Evolutionary conservation across 495 filamentous ascomycete genomes (phyloP).

Genomic region (Tuber melanosporum): DNA sequence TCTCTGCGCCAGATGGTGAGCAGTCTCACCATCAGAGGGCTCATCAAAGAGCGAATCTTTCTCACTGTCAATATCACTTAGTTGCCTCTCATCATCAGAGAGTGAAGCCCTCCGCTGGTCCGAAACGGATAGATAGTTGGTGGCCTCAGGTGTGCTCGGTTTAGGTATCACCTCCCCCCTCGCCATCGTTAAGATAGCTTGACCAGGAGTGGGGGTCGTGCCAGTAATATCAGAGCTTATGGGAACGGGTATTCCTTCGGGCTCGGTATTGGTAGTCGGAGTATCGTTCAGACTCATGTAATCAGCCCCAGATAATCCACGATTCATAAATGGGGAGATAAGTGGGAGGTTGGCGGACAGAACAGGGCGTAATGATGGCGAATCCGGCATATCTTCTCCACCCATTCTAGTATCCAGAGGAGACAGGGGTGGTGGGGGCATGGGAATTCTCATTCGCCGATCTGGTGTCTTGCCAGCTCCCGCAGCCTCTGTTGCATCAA

Average conservation of each 20-base stretch:
- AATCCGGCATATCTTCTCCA: slow-evolving; percentile 21
- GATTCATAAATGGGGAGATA: slow-evolving; percentile 38
- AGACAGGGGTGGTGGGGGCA: slow-evolving; percentile 37
- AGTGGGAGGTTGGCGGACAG: slow-evolving; percentile 38
- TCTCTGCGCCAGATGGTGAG: slow-evolving; percentile 16
- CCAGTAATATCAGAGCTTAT: neutral
- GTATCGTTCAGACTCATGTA: slow-evolving; percentile 13
- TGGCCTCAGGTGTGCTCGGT: slow-evolving; percentile 5
- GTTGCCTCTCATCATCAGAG: slow-evolving; percentile 27
- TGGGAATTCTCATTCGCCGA: slow-evolving; percentile 18
- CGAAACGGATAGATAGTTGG: slow-evolving; percentile 5
- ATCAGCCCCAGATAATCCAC: slow-evolving; percentile 28
- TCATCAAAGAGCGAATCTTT: slow-evolving; percentile 41
- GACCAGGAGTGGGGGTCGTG: slow-evolving; percentile 7
- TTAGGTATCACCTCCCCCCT: slow-evolving; percentile 14
- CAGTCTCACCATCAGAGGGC: slow-evolving; percentile 29
- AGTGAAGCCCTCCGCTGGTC: slow-evolving; percentile 25
- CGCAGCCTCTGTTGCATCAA: slow-evolving; percentile 12
- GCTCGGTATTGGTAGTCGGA: neutral
- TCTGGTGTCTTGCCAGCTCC: neutral
- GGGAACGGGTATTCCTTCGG: neutral
- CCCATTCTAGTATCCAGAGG: slow-evolving; percentile 16
- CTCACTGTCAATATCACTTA: slow-evolving; percentile 30
- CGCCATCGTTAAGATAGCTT: neutral
- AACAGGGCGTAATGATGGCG: slow-evolving; percentile 38